Conservation (phyloP, 2,329 filamentous ascomycete genomes). For the Paecilomyces dactylethromorphus region DNA sequence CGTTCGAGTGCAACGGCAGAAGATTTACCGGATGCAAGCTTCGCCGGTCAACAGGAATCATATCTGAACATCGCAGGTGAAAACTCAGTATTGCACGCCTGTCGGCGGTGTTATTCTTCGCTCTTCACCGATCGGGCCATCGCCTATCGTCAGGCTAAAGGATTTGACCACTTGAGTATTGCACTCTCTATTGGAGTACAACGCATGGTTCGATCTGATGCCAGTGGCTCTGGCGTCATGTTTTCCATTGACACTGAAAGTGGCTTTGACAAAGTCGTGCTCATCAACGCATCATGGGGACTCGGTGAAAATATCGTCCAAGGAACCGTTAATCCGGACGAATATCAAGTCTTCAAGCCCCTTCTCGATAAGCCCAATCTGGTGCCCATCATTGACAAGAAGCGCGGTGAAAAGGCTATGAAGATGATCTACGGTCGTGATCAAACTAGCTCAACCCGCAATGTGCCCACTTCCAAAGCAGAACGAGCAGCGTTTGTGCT, state of each 20-base stretch:
- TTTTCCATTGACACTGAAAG: slow-evolving; percentile 37
- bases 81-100: slow-evolving; percentile 25
- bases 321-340: slow-evolving; percentile 33
- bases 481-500: slow-evolving; percentile 28
- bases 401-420: slow-evolving; percentile 25
- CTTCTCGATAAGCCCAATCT: slow-evolving; percentile 19
- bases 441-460: slow-evolving; percentile 21
- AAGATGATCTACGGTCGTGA: slow-evolving; percentile 30
- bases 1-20: slow-evolving; percentile 35
- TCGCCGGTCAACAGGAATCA: slow-evolving; percentile 33
- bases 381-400: slow-evolving; percentile 29
- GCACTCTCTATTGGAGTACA: slow-evolving; percentile 17
- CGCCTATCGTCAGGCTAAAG: slow-evolving; percentile 21
- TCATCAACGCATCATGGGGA: slow-evolving; percentile 34
- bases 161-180: slow-evolving; percentile 14
- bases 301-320: slow-evolving; percentile 35
- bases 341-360: slow-evolving; percentile 35
- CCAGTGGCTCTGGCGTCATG: slow-evolving; percentile 32
- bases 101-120: slow-evolving; percentile 31
- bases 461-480: slow-evolving; percentile 31
- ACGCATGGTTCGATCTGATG: slow-evolving; percentile 27
- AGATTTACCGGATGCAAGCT: slow-evolving; percentile 34
- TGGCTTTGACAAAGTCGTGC: slow-evolving; percentile 33
- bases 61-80: slow-evolving; percentile 30
- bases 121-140: slow-evolving; percentile 35